These are phyloP conservation scores for Tolypocladium cylindrosporum DNA, from an alignment of 2,329 filamentous ascomycete genomes.

Conservation along the genomic window DNA sequence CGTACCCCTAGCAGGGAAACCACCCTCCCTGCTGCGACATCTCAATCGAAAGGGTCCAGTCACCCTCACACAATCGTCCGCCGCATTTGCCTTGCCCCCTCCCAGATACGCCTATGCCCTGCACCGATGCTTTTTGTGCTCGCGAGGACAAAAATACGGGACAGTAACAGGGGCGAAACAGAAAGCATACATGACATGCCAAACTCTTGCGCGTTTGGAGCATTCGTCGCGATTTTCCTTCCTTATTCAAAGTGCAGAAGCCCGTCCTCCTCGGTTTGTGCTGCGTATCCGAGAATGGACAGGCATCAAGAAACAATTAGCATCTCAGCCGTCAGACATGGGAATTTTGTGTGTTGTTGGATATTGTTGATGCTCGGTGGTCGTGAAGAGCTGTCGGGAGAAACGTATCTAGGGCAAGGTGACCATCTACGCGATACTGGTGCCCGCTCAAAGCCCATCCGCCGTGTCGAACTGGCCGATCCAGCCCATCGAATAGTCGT, in stretches of 20 bases:
- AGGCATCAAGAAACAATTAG: neutral
- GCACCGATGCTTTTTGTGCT: neutral
- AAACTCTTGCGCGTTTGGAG: neutral
- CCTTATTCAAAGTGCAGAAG: constrained; percentile 4
- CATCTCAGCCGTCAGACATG: neutral
- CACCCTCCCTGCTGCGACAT: neutral
- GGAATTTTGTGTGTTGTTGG: neutral
- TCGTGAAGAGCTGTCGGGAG: neutral
- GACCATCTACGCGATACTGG: neutral
- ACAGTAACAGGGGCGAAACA: neutral
- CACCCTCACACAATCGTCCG: neutral
- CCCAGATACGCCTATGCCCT: neutral
- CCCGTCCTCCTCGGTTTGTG: neutral
- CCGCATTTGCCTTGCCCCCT: neutral
- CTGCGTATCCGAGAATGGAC: neutral
- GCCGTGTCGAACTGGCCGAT: neutral
- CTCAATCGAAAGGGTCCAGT: neutral
- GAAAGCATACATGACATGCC: neutral
- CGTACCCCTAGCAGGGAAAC: neutral
- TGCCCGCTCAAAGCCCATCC: neutral
- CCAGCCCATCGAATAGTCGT: too few relatives aligned
- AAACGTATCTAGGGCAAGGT: neutral
- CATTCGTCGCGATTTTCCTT: constrained; percentile 2
- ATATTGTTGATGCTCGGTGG: neutral
- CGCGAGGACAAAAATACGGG: neutral